Conservation (phyloP, 768 basidiomycete species). For the Clitopilus hobsonii region DNA sequence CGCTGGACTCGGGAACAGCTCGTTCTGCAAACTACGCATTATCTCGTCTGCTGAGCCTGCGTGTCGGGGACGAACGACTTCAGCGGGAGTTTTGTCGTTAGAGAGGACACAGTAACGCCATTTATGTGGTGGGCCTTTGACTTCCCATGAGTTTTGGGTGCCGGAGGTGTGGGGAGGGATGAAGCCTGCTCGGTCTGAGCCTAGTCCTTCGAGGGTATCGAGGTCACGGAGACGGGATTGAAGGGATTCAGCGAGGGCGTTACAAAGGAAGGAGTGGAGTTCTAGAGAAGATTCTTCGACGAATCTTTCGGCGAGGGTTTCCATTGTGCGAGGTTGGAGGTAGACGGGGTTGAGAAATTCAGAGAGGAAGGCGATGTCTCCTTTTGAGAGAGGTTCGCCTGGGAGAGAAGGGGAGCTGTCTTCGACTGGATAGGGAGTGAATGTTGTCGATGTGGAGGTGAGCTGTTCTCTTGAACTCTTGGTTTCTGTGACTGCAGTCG, state of each 20-base stretch:
- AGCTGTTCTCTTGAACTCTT: conserved; percentile 92
- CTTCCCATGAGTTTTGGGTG: conserved; percentile 53
- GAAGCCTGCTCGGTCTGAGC: conserved; percentile 41
- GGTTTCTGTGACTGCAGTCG: conserved; percentile 39
- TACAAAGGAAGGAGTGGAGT: conserved; percentile 79
- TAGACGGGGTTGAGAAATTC: conserved; percentile 89
- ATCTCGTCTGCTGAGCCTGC: conserved; percentile 52
- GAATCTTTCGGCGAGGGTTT: conserved; percentile 76
- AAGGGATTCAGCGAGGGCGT: conserved; percentile 62
- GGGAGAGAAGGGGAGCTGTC: conserved; percentile 41
- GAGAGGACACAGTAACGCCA: conserved; percentile 83
- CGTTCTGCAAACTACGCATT: conserved; percentile 65
- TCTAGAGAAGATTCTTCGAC: conserved; percentile 84
- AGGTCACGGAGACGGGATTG: conserved; percentile 59
- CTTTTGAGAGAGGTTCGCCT: conserved; percentile 42
- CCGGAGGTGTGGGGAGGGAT: conserved; percentile 74
- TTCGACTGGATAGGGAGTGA: conserved; percentile 46
- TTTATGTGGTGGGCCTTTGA: conserved; percentile 90
- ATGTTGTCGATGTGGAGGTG: conserved; percentile 56
- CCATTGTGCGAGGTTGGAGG: conserved; percentile 77
- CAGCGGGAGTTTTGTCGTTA: conserved; percentile 32
- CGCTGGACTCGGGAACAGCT: conserved; percentile 73
- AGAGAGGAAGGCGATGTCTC: conserved; percentile 68
- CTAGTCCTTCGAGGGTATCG: conserved; percentile 62
- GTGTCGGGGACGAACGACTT: conserved; percentile 49